Evolutionary conservation across 2,329 filamentous ascomycete species (phyloP).

Genomic region (Talaromyces rugulosus): DNA sequence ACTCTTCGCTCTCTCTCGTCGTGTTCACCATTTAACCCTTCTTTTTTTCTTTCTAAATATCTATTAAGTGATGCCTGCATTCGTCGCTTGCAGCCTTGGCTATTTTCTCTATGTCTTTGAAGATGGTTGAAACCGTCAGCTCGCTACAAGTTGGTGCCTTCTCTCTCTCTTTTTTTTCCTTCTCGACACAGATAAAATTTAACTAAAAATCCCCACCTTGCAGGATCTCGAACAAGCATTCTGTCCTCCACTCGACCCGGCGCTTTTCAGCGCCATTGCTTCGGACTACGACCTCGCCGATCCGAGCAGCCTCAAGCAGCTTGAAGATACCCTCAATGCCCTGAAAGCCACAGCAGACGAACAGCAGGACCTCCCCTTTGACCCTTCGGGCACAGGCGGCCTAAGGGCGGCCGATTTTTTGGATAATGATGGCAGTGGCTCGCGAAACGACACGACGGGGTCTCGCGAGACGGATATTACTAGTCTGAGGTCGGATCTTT

Average conservation of each 20-base stretch:
- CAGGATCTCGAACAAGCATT: slow-evolving; percentile 61
- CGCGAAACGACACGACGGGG: slow-evolving; percentile 27
- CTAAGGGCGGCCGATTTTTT: slow-evolving; percentile 22
- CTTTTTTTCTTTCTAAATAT: not conserved
- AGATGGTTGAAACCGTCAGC: slow-evolving; percentile 20
- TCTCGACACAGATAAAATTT: not conserved
- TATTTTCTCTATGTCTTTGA: slow-evolving; percentile 18
- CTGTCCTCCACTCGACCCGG: slow-evolving; percentile 69
- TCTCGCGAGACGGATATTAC: slow-evolving; percentile 50
- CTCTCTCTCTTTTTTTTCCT: not conserved
- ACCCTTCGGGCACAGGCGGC: slow-evolving; percentile 67
- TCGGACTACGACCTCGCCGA: slow-evolving; percentile 66
- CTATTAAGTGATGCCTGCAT: slow-evolving; percentile 17
- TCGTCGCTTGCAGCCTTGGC: slow-evolving; percentile 11
- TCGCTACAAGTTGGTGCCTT: slow-evolving; percentile 2
- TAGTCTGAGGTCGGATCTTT: slow-evolving; percentile 46
- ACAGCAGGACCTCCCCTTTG: slow-evolving; percentile 62
- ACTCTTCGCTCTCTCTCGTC: not conserved
- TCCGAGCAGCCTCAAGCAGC: slow-evolving; percentile 48
- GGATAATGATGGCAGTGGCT: slow-evolving; percentile 22
- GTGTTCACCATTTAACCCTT: not conserved
- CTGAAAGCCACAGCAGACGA: slow-evolving; percentile 70
- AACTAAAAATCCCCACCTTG: not conserved
- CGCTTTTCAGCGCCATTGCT: slow-evolving; percentile 70
- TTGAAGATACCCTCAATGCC: slow-evolving; percentile 58